Evolutionary conservation across 129 eudicot genomes (phyloP), one percentile per base, ranked within the genome.

Genomic region (Flaveria linearis): DNA sequence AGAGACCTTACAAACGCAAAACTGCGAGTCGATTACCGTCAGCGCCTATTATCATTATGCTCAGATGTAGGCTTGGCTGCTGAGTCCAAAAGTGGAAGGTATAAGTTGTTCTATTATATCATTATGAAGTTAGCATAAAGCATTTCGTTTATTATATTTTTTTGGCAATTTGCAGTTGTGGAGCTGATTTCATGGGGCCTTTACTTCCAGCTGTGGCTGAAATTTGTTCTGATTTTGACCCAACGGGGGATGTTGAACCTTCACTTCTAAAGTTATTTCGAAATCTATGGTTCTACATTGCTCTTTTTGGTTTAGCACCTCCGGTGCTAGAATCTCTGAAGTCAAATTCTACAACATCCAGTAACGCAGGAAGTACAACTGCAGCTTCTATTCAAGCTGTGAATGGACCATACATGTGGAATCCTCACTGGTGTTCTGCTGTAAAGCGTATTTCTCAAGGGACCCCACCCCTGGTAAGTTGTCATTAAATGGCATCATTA

Each of bases 21-120:
- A 69, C 75, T 95, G 82, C 92, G 99, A 71, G 84, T 84, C 9
- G 97, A 95, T 78, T 95, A 87, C 80, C 99, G 99, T 62, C 90
- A 91, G 33, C 96, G 99, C 75, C 74, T 95, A 77, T 81, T 95
- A 36, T 95, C 99, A 16, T 80, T 95, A 82, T 95, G 97, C 89
- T 95, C 99, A 52, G 99, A 95, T 79, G 99, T 95, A 25, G 99
- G 99, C 78, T 85, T 91, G 86, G 99, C 97, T 83, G 96, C 99
- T 12, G 99, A 95, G 85, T 86, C 99, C 63, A 95, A 88, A 84
- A 86, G 81, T 82, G 99, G 97, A 82, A 91, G 96, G 99, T 95
- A 89, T 23, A 52, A 12, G 17, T 72, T 66, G 26, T 30, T 77
- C 47, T 28, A 55, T 50, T 57, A 12, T 73, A 50, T 52, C n/a